Evolutionary conservation across 2,329 filamentous ascomycete species (phyloP), one percentile per base, ranked within the genome.

Genomic region (Botrytis sinoallii): DNA sequence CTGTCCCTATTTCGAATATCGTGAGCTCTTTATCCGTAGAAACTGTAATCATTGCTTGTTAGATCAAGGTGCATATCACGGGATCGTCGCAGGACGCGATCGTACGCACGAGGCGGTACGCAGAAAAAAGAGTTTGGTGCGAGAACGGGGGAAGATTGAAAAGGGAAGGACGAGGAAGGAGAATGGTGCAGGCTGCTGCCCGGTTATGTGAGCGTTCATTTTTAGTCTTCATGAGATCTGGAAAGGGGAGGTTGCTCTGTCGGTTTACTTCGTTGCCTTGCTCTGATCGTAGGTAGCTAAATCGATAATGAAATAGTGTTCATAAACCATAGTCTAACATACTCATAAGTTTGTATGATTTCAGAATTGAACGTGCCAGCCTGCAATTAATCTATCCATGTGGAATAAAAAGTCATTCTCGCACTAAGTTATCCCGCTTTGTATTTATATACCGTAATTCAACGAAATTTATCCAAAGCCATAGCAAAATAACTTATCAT

Each of bases 361-460:
- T 14, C 10, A n/a, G 22, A n/a, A 52, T 2, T n/a, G 1, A 12
- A n/a, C 1, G 22, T 14, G 22, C 46, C 12, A 52, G 4, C 2
- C 10, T 6, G n/a, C 0, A 46, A 25, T 0, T 6, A 6, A 52
- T 52, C 10, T n/a, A n/a, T n/a, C 12, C 22, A 14, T n/a, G 22
- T 14, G 22, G 3, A 0, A 25, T n/a, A 5, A 12, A 0, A 0
- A 1, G 10, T 0, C 1, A 5, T 12, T 12, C 2, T 4, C 10
- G 1, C 4, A 12, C 1, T 4, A 25, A 48, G 46, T 25, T 9
- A 48, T 48, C 4, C 22, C 25, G 4, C 22, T 48, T 18, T 48
- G 2, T 4, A 25, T 10, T 9, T 16, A 4, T 22, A 22, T 46
- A 46, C 3, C 20, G 20, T 22, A 22, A 46, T 4, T 20, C 4